A percentile compares a stretch with the other conserved stretches of the same genome.
Conservation (phyloP, 2,329 filamentous ascomycete genomes). For the Colletotrichum endophyticum region DNA sequence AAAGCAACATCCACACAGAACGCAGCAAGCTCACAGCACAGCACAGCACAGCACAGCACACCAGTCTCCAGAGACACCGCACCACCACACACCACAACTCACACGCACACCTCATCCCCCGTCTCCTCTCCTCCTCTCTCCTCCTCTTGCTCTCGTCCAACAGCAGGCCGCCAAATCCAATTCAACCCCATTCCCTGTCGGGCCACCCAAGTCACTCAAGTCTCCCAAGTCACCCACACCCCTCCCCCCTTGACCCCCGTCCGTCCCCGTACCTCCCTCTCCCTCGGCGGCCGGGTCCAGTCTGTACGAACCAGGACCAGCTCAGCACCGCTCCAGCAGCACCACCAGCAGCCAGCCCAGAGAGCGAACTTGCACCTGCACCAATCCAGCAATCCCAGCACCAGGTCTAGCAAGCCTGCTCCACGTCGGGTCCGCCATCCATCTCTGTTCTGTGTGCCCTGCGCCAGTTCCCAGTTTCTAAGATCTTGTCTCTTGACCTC, state of each 20-base stretch:
- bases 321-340: not conserved
- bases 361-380: not conserved
- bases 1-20: not conserved
- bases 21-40: not conserved
- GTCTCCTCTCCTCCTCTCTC: not conserved
- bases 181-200: slow-evolving; percentile 14
- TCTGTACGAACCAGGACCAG: not conserved
- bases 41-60: not conserved
- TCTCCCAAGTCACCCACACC: slow-evolving; percentile 14
- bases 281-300: slow-evolving; percentile 8
- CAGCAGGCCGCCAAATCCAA: slow-evolving; percentile 4
- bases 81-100: not conserved
- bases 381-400: not conserved
- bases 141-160: not conserved
- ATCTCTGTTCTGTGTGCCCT: slow-evolving; percentile 11
- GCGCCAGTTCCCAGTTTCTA: slow-evolving; percentile 14
- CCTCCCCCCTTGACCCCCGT: not conserved
- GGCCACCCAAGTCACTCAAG: slow-evolving; percentile 9
- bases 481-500: slow-evolving; percentile 13
- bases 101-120: not conserved
- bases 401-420: slow-evolving; percentile 1
- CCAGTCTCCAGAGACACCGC: not conserved
- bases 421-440: slow-evolving; percentile 7
- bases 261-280: slow-evolving; percentile 10
- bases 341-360: not conserved